Percentiles rank a stretch among this genome's conserved stretches.
Conservation (phyloP, 768 basidiomycete species). For the Suillus decipiens region DNA sequence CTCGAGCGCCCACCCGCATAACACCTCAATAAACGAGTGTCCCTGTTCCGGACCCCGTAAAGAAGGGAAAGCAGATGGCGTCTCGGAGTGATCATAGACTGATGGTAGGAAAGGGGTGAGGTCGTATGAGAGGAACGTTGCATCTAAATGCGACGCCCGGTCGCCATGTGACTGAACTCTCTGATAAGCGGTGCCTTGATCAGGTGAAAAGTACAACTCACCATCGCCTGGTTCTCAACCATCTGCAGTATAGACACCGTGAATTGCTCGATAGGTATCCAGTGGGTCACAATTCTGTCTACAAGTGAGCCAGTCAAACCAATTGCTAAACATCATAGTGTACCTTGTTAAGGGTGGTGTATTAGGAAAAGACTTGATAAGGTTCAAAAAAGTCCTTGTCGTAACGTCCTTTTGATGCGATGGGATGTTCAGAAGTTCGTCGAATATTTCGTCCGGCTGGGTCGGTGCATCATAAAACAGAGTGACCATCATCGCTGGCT, state of each 20-base stretch:
- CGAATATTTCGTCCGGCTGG: slow-evolving; percentile 6
- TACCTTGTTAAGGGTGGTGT: slow-evolving; percentile 7
- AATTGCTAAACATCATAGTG: not conserved
- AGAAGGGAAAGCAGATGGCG: slow-evolving; percentile 51
- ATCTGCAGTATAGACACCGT: not conserved
- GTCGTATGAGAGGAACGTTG: slow-evolving; percentile 17
- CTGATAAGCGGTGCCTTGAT: not conserved
- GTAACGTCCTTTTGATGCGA: slow-evolving; percentile 7
- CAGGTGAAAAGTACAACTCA: not conserved
- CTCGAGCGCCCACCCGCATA: slow-evolving; percentile 42
- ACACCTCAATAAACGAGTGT: slow-evolving; percentile 49
- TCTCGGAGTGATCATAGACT: slow-evolving; percentile 40
- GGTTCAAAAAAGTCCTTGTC: slow-evolving; percentile 4
- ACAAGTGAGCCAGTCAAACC: not conserved
- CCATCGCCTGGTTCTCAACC: not conserved
- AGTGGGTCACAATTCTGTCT: not conserved
- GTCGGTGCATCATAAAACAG: slow-evolving; percentile 60
- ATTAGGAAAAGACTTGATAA: slow-evolving; percentile 7
- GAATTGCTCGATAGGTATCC: slow-evolving; percentile 2
- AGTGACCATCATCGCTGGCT: slow-evolving; percentile 29
- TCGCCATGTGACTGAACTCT: slow-evolving; percentile 17
- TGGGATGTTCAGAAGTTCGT: slow-evolving; percentile 4
- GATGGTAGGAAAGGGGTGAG: slow-evolving; percentile 53
- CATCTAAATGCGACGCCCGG: not conserved
- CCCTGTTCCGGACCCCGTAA: slow-evolving; percentile 27